A percentile compares a stretch with the other conserved stretches of the same genome.
These are phyloP conservation scores for Peronospora destructor DNA, from an alignment of 352 stramenopile species.

Conservation along the genomic window DNA sequence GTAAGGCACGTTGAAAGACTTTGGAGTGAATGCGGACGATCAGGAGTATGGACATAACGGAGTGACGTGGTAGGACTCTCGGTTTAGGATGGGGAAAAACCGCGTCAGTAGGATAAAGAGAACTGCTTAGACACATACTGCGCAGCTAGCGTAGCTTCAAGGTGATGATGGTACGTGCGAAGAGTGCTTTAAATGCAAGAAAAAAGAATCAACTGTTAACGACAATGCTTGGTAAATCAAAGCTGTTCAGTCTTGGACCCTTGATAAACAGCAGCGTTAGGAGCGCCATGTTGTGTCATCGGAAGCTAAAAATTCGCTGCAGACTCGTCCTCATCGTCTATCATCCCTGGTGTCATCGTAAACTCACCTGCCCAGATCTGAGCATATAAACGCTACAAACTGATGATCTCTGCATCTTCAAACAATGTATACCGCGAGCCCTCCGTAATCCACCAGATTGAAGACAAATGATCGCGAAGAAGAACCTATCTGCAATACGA, in stretches of 20 bases:
- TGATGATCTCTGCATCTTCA: constrained; percentile 18
- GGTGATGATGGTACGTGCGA: constrained; percentile 10
- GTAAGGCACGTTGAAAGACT: constrained; percentile 23
- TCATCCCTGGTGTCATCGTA: too few relatives aligned
- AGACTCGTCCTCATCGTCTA: too few relatives aligned
- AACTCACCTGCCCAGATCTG: too few relatives aligned
- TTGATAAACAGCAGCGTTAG: too few relatives aligned
- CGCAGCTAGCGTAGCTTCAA: constrained; percentile 11
- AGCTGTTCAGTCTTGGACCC: background rate
- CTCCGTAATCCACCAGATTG: background rate
- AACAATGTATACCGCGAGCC: background rate
- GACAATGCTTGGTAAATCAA: constrained; percentile 10
- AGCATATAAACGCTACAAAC: too few relatives aligned
- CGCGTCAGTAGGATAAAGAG: constrained; percentile 5
- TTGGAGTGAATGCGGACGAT: constrained; percentile 17
- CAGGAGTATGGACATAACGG: constrained; percentile 19
- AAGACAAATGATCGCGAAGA: background rate
- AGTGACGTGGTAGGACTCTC: constrained; percentile 15
- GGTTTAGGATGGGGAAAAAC: constrained; percentile 12
- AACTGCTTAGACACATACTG: constrained; percentile 10
- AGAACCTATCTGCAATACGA: background rate
- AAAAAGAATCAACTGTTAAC: constrained; percentile 29
- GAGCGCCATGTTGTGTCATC: too few relatives aligned
- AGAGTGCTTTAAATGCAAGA: constrained; percentile 25
- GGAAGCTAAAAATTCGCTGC: too few relatives aligned